Conservation (phyloP, 2,329 filamentous ascomycete species). For the Fusarium sp. region DNA sequence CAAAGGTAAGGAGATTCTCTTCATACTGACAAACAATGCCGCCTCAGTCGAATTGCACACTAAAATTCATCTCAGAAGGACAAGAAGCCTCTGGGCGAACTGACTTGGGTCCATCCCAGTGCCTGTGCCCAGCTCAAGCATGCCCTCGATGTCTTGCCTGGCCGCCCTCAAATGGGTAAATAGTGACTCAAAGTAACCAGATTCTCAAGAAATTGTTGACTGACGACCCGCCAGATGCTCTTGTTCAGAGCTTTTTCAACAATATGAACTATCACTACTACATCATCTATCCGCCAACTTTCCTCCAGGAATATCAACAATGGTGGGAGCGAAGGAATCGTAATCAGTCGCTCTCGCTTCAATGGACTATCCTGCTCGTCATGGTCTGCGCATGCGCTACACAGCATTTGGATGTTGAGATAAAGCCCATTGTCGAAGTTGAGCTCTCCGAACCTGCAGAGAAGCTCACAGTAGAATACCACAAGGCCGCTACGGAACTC, state of each 20-base stretch:
- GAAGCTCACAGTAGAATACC: conserved; percentile 45
- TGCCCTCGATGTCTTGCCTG: conserved; percentile 45
- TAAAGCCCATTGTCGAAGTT: conserved; percentile 42
- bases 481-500: conserved; percentile 45
- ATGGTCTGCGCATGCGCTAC: conserved; percentile 50
- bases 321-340: conserved; percentile 47
- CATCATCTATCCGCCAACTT: conserved; percentile 48
- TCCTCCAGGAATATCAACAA: conserved; percentile 47
- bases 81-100: conserved; percentile 26
- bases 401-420: conserved; percentile 45
- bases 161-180: conserved; percentile 48
- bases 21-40: rapidly evolving
- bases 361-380: conserved; percentile 50
- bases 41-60: not conserved
- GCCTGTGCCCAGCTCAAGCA: conserved; percentile 46
- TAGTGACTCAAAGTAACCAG: not conserved
- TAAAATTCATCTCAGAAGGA: conserved; percentile 7
- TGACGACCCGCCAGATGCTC: conserved; percentile 40
- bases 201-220: not conserved
- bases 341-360: conserved; percentile 43
- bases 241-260: conserved; percentile 50
- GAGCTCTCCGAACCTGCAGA: conserved; percentile 43
- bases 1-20: conserved; percentile 30
- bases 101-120: conserved; percentile 27
- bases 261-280: conserved; percentile 51